Conservation (phyloP, 805 yeast species). For the Lachancea kluyveri region DNA sequence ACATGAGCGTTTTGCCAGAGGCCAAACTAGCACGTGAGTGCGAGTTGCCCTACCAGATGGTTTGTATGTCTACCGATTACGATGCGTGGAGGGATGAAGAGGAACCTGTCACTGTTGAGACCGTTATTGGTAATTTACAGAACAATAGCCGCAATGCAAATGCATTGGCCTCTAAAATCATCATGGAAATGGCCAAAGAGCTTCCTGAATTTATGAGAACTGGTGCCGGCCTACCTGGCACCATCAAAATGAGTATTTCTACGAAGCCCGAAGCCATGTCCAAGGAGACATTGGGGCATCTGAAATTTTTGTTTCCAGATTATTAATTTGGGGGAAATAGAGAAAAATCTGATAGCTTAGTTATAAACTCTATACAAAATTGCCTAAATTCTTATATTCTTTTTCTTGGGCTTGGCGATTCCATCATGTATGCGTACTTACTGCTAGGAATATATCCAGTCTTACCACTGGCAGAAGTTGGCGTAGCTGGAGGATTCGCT, state of each 20-base stretch:
- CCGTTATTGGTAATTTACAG: constrained; percentile 83
- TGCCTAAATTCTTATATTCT: constrained; percentile 10
- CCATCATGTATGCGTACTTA: constrained; percentile 31
- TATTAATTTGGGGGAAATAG: constrained; percentile 72
- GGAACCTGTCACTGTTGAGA: constrained; percentile 97
- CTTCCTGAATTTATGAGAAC: constrained; percentile 48
- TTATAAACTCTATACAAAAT: constrained; percentile 3
- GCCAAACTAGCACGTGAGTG: constrained; percentile 96
- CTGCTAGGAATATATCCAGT: constrained; percentile 31
- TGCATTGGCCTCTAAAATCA: constrained; percentile 60
- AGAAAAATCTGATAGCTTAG: neutral
- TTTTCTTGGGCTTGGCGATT: constrained; percentile 27
- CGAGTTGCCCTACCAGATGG: constrained; percentile 94
- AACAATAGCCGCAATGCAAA: constrained; percentile 88
- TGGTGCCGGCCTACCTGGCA: constrained; percentile 66
- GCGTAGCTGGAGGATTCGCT: constrained; percentile 7
- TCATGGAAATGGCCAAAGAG: constrained; percentile 59
- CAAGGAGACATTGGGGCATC: constrained; percentile 64
- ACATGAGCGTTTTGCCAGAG: constrained; percentile 98
- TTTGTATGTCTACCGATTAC: constrained; percentile 98
- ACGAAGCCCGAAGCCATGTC: constrained; percentile 72
- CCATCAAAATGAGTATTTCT: constrained; percentile 76
- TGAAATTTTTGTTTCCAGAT: constrained; percentile 87
- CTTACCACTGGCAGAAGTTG: constrained; percentile 9
- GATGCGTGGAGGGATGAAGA: constrained; percentile 97